Evolutionary conservation across 2,329 filamentous ascomycete species (phyloP), one percentile per base, ranked within the genome.

Genomic region (Fusarium keratoplasticum): DNA sequence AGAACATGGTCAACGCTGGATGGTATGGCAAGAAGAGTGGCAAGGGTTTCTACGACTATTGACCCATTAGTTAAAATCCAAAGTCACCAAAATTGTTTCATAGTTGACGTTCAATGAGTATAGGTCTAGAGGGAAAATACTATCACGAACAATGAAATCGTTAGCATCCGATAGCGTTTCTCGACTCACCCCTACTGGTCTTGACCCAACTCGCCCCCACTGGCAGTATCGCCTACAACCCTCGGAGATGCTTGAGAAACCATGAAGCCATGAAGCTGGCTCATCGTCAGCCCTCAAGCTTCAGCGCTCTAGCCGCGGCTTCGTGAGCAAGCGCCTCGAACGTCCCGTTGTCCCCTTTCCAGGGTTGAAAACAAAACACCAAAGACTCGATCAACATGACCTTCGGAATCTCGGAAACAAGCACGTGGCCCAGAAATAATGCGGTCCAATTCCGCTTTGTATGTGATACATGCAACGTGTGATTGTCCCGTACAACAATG

Each of bases 1-100:
- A 90, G 80, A 97, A 97, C 84, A 98, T 98, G 95, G 96, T 99
- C 2, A 95, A 97, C 87, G 96, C 96, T 20, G 96, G 96, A 3
- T 99, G 96, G 96, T 80, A 98, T 72, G 96, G 96, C 22, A 98
- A 98, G 91, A 99, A 99, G 90, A 94, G 91, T 77, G 95, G 96
- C 27, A 98, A 96, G 85, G 96, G 96, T 3, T 98, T 98, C 82
- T 98, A 98, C 80, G 93, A 96, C 67, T 97, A 98, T 82, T 95
- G 83, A 62, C 33, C 6, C 16, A 27, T 61, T 58, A 25, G n/a
- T 27, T 31, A 20, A 35, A 47, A 38, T 38, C 18, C 18, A 25
- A 36, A 27, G 36, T 31, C 3, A 9, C 42, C 33, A 22, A 25
- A 35, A 54, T 27, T 14, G 8, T 25, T 33, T n/a, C 11, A 27